These are phyloP conservation scores for Anacardium occidentale DNA, from an alignment of 345 rosid genomes.

Conservation along the genomic window DNA sequence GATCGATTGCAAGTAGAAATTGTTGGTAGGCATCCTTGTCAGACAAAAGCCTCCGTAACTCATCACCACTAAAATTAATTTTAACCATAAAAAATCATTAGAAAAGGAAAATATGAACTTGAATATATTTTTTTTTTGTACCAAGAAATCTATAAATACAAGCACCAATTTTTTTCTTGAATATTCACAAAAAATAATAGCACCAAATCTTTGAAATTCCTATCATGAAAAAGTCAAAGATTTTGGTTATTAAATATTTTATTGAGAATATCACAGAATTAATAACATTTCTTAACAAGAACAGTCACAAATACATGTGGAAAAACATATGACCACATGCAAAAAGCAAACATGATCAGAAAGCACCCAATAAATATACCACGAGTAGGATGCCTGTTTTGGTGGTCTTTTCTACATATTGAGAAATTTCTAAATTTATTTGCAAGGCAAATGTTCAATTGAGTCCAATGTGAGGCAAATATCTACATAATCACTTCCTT, in stretches of 20 bases:
- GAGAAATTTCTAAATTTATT: background rate
- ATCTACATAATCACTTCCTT: background rate
- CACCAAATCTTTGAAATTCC: background rate
- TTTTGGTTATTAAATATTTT: background rate
- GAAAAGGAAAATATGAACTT: background rate
- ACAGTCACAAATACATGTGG: background rate
- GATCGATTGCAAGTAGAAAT: constrained; percentile 75
- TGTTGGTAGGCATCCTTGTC: constrained; percentile 86
- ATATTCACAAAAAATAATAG: background rate
- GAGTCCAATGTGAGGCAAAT: background rate
- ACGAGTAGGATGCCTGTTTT: too few relatives aligned
- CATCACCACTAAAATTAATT: constrained; percentile 60
- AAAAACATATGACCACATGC: background rate
- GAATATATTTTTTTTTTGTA: too few relatives aligned
- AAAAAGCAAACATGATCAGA: background rate
- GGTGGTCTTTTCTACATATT: too few relatives aligned
- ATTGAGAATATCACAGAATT: background rate
- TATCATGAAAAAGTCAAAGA: background rate
- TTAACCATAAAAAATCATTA: constrained; percentile 17
- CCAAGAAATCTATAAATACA: too few relatives aligned
- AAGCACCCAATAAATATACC: background rate
- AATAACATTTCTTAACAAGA: background rate
- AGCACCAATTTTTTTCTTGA: background rate
- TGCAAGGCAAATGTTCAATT: background rate
- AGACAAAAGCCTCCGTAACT: constrained; percentile 70